Base-by-base conservation (phyloP, 2,329 filamentous ascomycete species). In the Exophiala sp. region DNA sequence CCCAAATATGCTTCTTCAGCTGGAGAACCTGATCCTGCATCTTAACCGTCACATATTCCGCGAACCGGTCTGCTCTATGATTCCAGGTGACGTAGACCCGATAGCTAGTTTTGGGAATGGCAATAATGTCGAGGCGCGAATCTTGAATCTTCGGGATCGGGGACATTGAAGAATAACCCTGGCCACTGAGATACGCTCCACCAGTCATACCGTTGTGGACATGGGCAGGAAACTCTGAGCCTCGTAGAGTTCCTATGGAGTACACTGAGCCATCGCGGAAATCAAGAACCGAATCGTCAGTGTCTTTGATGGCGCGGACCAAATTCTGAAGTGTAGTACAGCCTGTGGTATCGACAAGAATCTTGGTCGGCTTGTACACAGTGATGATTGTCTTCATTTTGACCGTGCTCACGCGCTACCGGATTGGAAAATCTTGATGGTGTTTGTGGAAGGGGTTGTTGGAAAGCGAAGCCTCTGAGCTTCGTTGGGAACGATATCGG, bases 351-450 rank as follows among this genome's bases (percentile, higher is more conserved):
- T 50, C 48, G n/a, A 22, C 35, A 7, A 42, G 14, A 23, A 51
- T 16, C 3, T 29, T 42, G 19, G n/a, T 19, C 18, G 48, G 48
- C 10, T 50, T 45, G 23, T 40, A 35, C 13, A 50, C 10, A 19
- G 27, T 5, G 24, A 46, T 29, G 13, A 41, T 11, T 14, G 41
- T 45, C 34, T 46, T 37, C 34, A 37, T 37, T 1, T 45, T 30
- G 29, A 32, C n/a, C n/a, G n/a, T n/a, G n/a, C n/a, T n/a, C n/a
- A n/a, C n/a, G n/a, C n/a, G n/a, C n/a, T n/a, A n/a, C n/a, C n/a
- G n/a, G n/a, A n/a, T n/a, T 32, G 24, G 24, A 27, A 27, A 27
- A 27, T 27, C 29, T n/a, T 32, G 29, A 32, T n/a, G 24, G 5
- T 5, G 24, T 6, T n/a, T 32, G 29, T 32, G 11, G 11, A n/a